Base-by-base conservation (phyloP, 202 grass and related monocot genomes). In the Musa balbisiana region DNA sequence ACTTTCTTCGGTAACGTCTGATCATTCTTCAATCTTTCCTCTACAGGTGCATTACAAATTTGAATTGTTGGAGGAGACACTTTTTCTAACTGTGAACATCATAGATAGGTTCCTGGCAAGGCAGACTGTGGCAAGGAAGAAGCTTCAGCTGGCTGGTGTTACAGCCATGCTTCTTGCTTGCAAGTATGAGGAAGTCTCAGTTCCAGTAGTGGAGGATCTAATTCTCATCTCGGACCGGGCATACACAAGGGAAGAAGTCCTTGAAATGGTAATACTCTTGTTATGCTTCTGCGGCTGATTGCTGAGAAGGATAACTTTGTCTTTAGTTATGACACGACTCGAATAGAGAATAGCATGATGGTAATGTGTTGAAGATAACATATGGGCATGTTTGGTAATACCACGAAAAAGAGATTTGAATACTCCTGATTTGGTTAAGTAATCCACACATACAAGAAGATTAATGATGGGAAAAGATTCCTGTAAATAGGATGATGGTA, bases 121-220 rank as follows among this genome's bases (percentile, higher is more conserved):
- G 79, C 80, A 97, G 75, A 82, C 76, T 24, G 67, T 91, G 21
- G 84, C 76, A 84, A 87, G 86, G 78, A 93, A 91, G 79, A 93
- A 97, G 71, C 78, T 97, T 23, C 94, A 93, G 81, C 67, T 93
- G 20, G 94, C 93, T 55, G 94, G 94, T 73, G 81, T 97, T 55
- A 98, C 94, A 68, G 88, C 94, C 79, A 67, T 98, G 94, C 80
- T 98, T 79, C 86, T 98, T 86, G 94, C 94, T 55, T 91, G 84
- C 59, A 98, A 98, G 79, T 98, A 91, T 12, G 94, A 98, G 74
- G 90, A 98, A 80, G 88, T 93, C 3, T 81, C 90, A 25, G 90
- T 98, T 64, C 94, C 94, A 17, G 81, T 93, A 55, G 94, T 98
- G 29, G 86, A 91, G 72, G 94, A 98, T 84, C 81, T 93, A 56